Base-by-base conservation (phyloP, 78 protist genomes). In the Mastigamoeba balamuthi region DNA sequence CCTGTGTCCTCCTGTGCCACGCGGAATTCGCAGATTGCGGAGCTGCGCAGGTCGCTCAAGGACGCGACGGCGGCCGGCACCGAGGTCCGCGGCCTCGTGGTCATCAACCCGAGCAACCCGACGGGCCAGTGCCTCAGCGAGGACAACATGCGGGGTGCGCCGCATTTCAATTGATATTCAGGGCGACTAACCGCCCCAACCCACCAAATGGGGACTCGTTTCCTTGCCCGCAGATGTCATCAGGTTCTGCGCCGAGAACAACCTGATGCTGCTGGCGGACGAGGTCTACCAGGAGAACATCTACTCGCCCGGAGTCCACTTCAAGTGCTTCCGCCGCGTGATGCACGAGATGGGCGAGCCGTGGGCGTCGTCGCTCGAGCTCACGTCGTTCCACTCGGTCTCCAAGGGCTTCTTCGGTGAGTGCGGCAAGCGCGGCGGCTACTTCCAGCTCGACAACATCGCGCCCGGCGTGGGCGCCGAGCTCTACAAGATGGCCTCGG, bases 101-200 rank as follows among this genome's bases (percentile, higher is more conserved):
- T 97, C 64, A 98, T 98, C 85, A 97, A 97, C 82, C 99, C 99
- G 2, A 99, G 99, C 40, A 98, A 98, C 85, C 99, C 99, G 43
- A 98, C 99, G 28, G 99, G 99, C 36, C 87, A 86, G 65, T 39
- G 72, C 40, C 79, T 96, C 29, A 3, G 88, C 25, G 23, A 0
- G 41, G 44, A 42, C 10, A 30, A 25, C n/a, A 75, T 90, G 9
- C 29, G 0, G 66, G 80, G 74, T 6, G 39, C 80, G 17, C 33
- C 17, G 17, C 58, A 25, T 48, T 48, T 17, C 58, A 17, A 48
- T 48, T n/a, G n/a, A n/a, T 48, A 48, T 48, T 48, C 17, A 17
- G 58, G 17, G 17, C 58, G 27, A 1, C 5, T 35, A 4, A 1
- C 30, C 52, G 2, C 73, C n/a, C n/a, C n/a, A n/a, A n/a, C n/a